Base-by-base conservation (phyloP, 805 yeast genomes). In the Candida anglica region DNA sequence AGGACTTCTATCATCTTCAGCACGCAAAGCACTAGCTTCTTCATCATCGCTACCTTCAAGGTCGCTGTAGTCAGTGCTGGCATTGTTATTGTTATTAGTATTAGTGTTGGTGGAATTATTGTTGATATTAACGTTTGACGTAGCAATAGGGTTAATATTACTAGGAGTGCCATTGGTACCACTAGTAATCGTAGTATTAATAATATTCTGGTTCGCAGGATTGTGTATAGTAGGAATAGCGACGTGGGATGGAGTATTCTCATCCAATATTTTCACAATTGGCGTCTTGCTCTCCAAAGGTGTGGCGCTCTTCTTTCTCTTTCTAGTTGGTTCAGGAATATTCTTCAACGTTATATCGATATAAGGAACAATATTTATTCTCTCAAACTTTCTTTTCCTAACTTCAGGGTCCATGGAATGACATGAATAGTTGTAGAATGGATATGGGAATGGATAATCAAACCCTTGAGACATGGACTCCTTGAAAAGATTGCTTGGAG, bases 391-490 rank as follows among this genome's bases (percentile, higher is more conserved):
- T 15, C 41, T 46, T 14, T 47, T 46, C 8, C 49, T 48, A 5
- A 53, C 43, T 14, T 47, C 45, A 3, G 58, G 50, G 6, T 32
- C 28, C 27, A 60, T 46, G 3, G 63, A 46, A 40, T 67, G 73
- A 44, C 63, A 66, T 5, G 71, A 64, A 43, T 55, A 67, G 35
- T 66, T 66, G 47, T 66, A 67, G 38, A 65, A 67, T 22, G 73
- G 71, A 37, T 58, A 67, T 5, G 73, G 73, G 38, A 61, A 65
- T 16, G 72, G 70, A 39, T 61, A 67, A 35, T 62, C 66, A 32
- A 64, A 60, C 1, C 72, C 73, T 38, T 55, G 60, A 26, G 57
- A 48, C 60, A 67, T 53, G 16, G 55, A 48, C 32, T 55, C 55
- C 22, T 47, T 53, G 39, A 66, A 37, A 39, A 48, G 63, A 41